These are phyloP conservation scores for Oenanthe javanica DNA, from an alignment of 140 eudicot genomes.

Conservation along the genomic window DNA sequence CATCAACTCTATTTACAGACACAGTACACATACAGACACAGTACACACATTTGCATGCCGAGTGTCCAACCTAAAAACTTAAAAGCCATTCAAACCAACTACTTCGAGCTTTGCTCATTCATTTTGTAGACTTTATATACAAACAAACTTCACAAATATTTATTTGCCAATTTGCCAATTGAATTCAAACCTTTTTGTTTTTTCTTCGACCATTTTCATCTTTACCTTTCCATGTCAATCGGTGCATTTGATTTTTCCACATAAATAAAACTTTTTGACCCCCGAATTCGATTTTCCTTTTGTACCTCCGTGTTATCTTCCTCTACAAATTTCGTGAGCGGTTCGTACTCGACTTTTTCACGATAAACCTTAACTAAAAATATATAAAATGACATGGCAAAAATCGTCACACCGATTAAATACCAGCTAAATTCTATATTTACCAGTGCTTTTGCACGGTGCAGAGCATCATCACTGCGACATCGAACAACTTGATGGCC, in stretches of 20 bases:
- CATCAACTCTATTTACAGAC: too few relatives aligned
- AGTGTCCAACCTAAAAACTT: too few relatives aligned
- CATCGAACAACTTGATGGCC: constrained; percentile 6
- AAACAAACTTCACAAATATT: too few relatives aligned
- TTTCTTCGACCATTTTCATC: too few relatives aligned
- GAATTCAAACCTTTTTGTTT: too few relatives aligned
- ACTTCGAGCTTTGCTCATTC: too few relatives aligned
- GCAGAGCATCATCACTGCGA: neutral
- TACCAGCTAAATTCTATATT: constrained; percentile 5
- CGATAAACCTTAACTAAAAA: neutral
- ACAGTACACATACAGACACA: too few relatives aligned
- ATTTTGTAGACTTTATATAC: too few relatives aligned
- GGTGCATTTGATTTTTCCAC: constrained; percentile 2
- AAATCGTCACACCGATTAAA: neutral
- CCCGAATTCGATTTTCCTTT: neutral
- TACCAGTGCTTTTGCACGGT: neutral
- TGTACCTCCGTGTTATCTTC: neutral
- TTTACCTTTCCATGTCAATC: constrained; percentile 4
- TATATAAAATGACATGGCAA: neutral
- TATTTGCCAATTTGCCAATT: too few relatives aligned
- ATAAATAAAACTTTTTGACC: neutral
- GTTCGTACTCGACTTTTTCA: neutral
- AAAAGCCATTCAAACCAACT: too few relatives aligned
- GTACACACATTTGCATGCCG: too few relatives aligned
- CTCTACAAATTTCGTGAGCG: neutral